These are phyloP conservation scores for Salix koriyanagi DNA, from an alignment of 345 rosid genomes.

Conservation along the genomic window DNA sequence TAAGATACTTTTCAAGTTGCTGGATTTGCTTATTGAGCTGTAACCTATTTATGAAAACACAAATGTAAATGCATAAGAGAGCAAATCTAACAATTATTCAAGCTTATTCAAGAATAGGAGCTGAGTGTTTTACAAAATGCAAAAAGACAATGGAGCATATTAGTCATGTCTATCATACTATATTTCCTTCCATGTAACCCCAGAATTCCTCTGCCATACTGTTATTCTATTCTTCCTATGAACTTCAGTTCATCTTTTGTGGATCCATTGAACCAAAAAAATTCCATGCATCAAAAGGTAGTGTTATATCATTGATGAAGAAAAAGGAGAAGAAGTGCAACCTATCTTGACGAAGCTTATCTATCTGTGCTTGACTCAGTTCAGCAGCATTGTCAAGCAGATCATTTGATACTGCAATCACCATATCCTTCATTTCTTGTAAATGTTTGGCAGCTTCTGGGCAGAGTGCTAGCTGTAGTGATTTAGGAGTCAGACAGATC, in stretches of 20 bases:
- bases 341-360: slow-evolving; percentile 93
- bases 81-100: slow-evolving; percentile 16
- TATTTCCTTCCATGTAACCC: not conserved
- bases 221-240: not conserved
- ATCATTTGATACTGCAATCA: slow-evolving; percentile 87
- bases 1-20: slow-evolving; percentile 59
- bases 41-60: slow-evolving; percentile 41
- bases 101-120: slow-evolving; percentile 3
- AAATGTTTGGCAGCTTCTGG: slow-evolving; percentile 65
- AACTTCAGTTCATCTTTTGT: too few species aligned
- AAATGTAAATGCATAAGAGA: slow-evolving; percentile 19
- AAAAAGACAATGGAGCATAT: not conserved
- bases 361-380: slow-evolving; percentile 51
- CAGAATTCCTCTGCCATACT: not conserved
- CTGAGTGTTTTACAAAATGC: not conserved
- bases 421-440: slow-evolving; percentile 78
- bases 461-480: slow-evolving; percentile 79
- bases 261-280: too few species aligned
- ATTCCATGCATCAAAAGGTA: not conserved
- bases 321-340: slow-evolving; percentile 24
- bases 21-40: slow-evolving; percentile 76
- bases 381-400: slow-evolving; percentile 69
- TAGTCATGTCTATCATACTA: not conserved
- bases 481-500: slow-evolving; percentile 25
- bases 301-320: not conserved